Percentiles rank a stretch among this genome's conserved stretches.
phyloP scores from a whole-genome alignment of 352 stramenopile species.

The Phytopythium boreale region DNA sequence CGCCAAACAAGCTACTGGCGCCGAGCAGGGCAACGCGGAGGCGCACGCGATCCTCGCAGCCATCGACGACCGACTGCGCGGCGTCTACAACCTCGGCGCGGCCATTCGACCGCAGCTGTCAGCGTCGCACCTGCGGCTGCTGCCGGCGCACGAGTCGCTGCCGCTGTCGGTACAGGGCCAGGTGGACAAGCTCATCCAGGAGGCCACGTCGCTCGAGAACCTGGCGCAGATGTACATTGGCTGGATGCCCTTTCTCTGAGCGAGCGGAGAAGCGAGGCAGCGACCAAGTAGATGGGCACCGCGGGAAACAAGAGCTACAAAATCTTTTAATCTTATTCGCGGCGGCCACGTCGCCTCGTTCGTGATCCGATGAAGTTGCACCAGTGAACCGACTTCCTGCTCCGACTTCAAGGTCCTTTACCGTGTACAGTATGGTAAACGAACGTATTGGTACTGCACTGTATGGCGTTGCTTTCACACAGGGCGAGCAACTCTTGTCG shows the following conservation, averaged over 20 bases:
- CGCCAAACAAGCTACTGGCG: background rate
- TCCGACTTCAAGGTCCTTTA: no score
- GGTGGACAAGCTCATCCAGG: slow-evolving; percentile 93
- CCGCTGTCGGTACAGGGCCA: slow-evolving; percentile 92
- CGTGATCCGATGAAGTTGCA: background rate
- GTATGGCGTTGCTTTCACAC: no score
- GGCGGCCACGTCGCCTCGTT: background rate
- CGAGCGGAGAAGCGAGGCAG: no score
- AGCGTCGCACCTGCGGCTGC: slow-evolving; percentile 54
- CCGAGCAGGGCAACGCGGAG: slow-evolving; percentile 68
- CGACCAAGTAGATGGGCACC: background rate
- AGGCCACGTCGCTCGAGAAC: slow-evolving; percentile 91
- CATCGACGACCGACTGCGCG: slow-evolving; percentile 90
- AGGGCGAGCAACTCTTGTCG: no score
- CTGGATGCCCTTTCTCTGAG: slow-evolving; percentile 91
- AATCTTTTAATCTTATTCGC: background rate
- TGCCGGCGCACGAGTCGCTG: slow-evolving; percentile 83
- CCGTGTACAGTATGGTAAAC: no score
- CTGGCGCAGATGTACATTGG: slow-evolving; percentile 95
- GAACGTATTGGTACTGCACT: no score
- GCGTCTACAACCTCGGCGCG: slow-evolving; percentile 91
- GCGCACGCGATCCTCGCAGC: slow-evolving; percentile 85
- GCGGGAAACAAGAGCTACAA: background rate
- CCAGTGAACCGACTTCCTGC: no score
- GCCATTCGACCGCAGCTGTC: slow-evolving; percentile 72